A percentile compares a stretch with the other conserved stretches of the same genome.
These are phyloP conservation scores for Kurtzmaniella quercitrusa DNA, from an alignment of 1,139 yeast genomes.

Conservation along the genomic window DNA sequence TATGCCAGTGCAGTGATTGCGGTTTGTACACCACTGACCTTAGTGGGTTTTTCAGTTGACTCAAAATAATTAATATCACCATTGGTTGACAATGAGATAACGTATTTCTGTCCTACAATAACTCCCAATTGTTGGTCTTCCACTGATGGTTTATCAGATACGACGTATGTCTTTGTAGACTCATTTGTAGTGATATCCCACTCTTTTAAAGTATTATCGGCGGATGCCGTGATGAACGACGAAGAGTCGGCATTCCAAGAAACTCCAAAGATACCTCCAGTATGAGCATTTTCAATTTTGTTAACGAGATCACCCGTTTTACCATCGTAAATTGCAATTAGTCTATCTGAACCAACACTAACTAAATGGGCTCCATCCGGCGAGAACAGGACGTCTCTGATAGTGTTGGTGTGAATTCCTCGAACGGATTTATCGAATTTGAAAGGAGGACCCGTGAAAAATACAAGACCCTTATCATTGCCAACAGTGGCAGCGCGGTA, in stretches of 20 bases:
- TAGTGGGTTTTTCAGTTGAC: slow-evolving; percentile 35
- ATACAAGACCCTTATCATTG: slow-evolving; percentile 82
- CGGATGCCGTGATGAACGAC: slow-evolving; percentile 73
- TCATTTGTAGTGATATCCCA: slow-evolving; percentile 48
- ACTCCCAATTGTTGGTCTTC: slow-evolving; percentile 81
- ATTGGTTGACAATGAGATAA: slow-evolving; percentile 65
- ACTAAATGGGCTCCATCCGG: slow-evolving; percentile 71
- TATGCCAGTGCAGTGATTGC: slow-evolving; percentile 54
- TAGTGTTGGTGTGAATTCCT: slow-evolving; percentile 72
- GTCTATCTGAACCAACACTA: slow-evolving; percentile 86
- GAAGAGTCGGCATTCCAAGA: slow-evolving; percentile 65
- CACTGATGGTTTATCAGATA: slow-evolving; percentile 32
- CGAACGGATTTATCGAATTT: slow-evolving; percentile 72
- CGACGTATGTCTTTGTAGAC: slow-evolving; percentile 38
- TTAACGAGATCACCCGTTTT: slow-evolving; percentile 72
- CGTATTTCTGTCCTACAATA: slow-evolving; percentile 54
- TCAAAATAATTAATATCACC: slow-evolving; percentile 68
- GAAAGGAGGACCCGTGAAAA: slow-evolving; percentile 91
- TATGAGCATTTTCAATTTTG: slow-evolving; percentile 54
- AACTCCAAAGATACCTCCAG: slow-evolving; percentile 77
- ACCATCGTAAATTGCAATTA: slow-evolving; percentile 78
- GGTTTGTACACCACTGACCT: slow-evolving; percentile 75
- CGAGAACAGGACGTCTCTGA: slow-evolving; percentile 78
- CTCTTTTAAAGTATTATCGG: slow-evolving; percentile 70
- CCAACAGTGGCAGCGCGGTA: slow-evolving; percentile 92